These are phyloP conservation scores for Phytophthora vignae DNA, from an alignment of 352 stramenopile species.

Conservation along the genomic window DNA sequence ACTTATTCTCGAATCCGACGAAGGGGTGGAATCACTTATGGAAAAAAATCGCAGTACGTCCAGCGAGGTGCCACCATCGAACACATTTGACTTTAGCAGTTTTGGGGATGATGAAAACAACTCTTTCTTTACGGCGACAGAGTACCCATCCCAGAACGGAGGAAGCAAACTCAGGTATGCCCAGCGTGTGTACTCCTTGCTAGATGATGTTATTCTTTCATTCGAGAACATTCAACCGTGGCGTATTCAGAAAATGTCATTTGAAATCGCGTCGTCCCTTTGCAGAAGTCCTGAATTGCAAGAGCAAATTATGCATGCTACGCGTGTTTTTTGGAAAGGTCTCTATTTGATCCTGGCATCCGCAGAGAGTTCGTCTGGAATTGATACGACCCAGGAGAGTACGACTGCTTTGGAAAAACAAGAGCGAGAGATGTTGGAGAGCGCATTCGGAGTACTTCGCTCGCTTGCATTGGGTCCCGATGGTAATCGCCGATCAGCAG, in stretches of 20 bases:
- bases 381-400: slow-evolving; percentile 46
- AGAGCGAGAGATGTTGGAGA: slow-evolving; percentile 78
- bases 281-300: slow-evolving; percentile 62
- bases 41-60: slow-evolving; percentile 3
- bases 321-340: slow-evolving; percentile 81
- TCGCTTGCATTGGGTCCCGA: slow-evolving; percentile 66
- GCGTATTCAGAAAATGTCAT: slow-evolving; percentile 81
- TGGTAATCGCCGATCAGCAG: slow-evolving; percentile 59
- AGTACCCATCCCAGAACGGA: slow-evolving; percentile 55
- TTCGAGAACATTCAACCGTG: slow-evolving; percentile 82
- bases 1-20: slow-evolving; percentile 56
- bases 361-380: slow-evolving; percentile 58
- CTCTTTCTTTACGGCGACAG: slow-evolving; percentile 63
- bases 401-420: slow-evolving; percentile 59
- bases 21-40: slow-evolving; percentile 56
- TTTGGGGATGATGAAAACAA: slow-evolving; percentile 56
- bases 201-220: slow-evolving; percentile 74
- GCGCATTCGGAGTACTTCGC: slow-evolving; percentile 71
- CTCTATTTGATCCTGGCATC: slow-evolving; percentile 81
- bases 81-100: slow-evolving; percentile 45
- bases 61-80: slow-evolving; percentile 23
- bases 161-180: slow-evolving; percentile 41
- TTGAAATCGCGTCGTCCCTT: slow-evolving; percentile 78
- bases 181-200: slow-evolving; percentile 62
- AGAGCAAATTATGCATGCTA: slow-evolving; percentile 69